Conservation (phyloP, 192 early-diverging fungal species). For the Umbelopsis sp. region DNA sequence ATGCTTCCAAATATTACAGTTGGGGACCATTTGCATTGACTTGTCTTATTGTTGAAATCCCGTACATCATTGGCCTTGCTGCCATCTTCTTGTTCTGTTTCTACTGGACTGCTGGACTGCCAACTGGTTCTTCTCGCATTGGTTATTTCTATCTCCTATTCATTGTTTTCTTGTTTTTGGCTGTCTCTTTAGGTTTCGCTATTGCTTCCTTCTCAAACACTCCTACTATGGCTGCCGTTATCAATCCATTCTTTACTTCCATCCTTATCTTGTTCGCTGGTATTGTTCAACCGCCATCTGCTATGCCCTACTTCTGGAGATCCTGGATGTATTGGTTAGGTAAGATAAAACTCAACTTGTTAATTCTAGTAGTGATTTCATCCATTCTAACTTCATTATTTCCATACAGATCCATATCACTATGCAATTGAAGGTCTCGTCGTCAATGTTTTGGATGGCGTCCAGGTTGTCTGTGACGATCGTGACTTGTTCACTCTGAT, state of each 20-base stretch:
- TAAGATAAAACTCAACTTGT: not conserved
- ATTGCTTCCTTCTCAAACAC: constrained; percentile 58
- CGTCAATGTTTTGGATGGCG: constrained; percentile 55
- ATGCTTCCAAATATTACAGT: constrained; percentile 64
- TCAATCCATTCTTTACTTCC: constrained; percentile 64
- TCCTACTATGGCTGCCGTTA: constrained; percentile 57
- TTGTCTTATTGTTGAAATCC: constrained; percentile 62
- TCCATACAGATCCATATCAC: constrained; percentile 47
- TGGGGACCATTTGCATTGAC: constrained; percentile 64
- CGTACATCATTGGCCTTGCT: constrained; percentile 57
- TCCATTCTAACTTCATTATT: constrained; percentile 47
- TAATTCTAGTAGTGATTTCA: constrained; percentile 40
- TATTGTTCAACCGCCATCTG: constrained; percentile 56
- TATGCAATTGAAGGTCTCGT: constrained; percentile 65
- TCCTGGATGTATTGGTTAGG: constrained; percentile 63
- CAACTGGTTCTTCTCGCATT: constrained; percentile 44
- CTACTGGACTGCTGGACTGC: constrained; percentile 66
- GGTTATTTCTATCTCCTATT: constrained; percentile 65
- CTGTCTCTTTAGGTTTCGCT: constrained; percentile 59
- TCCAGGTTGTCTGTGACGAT: constrained; percentile 44
- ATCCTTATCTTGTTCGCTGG: constrained; percentile 63
- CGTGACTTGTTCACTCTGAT: constrained; percentile 47
- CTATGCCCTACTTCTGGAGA: constrained; percentile 66
- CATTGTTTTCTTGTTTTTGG: constrained; percentile 52
- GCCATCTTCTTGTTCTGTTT: constrained; percentile 56